Conservation (phyloP, 2,329 filamentous ascomycete species). For the Fusarium sp. region DNA sequence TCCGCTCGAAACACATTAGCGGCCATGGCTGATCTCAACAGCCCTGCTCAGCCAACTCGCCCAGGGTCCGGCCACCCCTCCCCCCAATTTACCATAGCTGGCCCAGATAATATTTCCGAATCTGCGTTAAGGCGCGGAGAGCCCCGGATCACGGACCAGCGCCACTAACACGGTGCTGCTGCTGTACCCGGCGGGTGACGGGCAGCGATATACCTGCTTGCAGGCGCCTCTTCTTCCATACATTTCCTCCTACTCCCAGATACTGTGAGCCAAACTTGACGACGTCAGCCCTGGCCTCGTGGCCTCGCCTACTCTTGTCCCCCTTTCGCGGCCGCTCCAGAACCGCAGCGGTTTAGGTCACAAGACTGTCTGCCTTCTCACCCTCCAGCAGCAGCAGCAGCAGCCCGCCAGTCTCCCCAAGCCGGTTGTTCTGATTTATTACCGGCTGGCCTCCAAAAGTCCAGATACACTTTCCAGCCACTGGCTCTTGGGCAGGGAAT, state of each 20-base stretch:
- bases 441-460: slow-evolving; percentile 13
- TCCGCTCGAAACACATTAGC: slow-evolving; percentile 54
- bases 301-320: slow-evolving; percentile 39
- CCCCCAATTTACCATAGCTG: slow-evolving; percentile 50
- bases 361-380: slow-evolving; percentile 24
- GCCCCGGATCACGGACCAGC: slow-evolving; percentile 52
- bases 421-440: slow-evolving; percentile 30
- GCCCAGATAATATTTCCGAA: slow-evolving; percentile 60
- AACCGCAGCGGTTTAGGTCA: slow-evolving; percentile 26
- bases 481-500: slow-evolving; percentile 10
- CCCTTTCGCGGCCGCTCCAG: slow-evolving; percentile 36
- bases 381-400: background rate
- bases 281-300: slow-evolving; percentile 43
- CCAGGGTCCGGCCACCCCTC: slow-evolving; percentile 51
- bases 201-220: slow-evolving; percentile 47
- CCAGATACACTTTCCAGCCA: slow-evolving; percentile 7
- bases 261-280: slow-evolving; percentile 39
- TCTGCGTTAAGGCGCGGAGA: slow-evolving; percentile 57
- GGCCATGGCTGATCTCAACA: slow-evolving; percentile 52
- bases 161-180: slow-evolving; percentile 48
- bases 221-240: slow-evolving; percentile 42
- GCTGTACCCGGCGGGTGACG: slow-evolving; percentile 46
- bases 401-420: slow-evolving; percentile 2
- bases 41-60: slow-evolving; percentile 49
- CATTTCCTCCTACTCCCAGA: slow-evolving; percentile 41